These are phyloP conservation scores for Erigeron canadensis DNA, from an alignment of 129 eudicot species.

Conservation along the genomic window DNA sequence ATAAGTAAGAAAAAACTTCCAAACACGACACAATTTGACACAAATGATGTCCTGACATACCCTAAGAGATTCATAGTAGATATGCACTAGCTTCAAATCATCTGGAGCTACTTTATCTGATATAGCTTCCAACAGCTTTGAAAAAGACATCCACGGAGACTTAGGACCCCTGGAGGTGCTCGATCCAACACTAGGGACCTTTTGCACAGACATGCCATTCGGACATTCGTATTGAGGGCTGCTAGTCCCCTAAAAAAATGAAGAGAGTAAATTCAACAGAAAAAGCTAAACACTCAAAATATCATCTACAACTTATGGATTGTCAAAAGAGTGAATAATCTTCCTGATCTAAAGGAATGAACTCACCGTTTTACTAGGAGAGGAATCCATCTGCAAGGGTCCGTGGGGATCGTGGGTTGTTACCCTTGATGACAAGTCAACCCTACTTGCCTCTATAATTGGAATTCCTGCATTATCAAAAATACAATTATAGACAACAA, in stretches of 20 bases:
- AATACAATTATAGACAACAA: slow-evolving; percentile 3
- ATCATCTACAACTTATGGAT: background rate
- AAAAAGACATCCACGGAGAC: slow-evolving; percentile 67
- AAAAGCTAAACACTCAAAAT: background rate
- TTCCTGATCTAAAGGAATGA: background rate
- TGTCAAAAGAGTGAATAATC: background rate
- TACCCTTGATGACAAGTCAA: slow-evolving; percentile 34
- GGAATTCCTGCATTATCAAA: slow-evolving; percentile 31
- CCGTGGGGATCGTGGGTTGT: slow-evolving; percentile 35
- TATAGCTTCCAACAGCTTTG: slow-evolving; percentile 52
- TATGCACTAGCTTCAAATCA: slow-evolving; percentile 42
- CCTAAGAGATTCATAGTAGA: slow-evolving; percentile 46
- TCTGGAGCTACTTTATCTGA: slow-evolving; percentile 41
- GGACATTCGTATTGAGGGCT: slow-evolving; percentile 9
- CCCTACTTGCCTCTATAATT: slow-evolving; percentile 31
- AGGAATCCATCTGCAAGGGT: slow-evolving; percentile 21
- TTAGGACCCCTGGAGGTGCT: slow-evolving; percentile 47
- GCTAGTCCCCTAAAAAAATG: slow-evolving; percentile 31
- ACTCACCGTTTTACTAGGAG: slow-evolving; percentile 37
- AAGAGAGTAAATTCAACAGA: slow-evolving; percentile 4
- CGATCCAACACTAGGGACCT: slow-evolving; percentile 38
- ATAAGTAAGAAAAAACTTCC: background rate
- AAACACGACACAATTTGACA: background rate
- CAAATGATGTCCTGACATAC: slow-evolving; percentile 24
- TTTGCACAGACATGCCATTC: slow-evolving; percentile 24